Base-by-base conservation (phyloP, 352 stramenopile species). In the Globisporangium spiculum region DNA sequence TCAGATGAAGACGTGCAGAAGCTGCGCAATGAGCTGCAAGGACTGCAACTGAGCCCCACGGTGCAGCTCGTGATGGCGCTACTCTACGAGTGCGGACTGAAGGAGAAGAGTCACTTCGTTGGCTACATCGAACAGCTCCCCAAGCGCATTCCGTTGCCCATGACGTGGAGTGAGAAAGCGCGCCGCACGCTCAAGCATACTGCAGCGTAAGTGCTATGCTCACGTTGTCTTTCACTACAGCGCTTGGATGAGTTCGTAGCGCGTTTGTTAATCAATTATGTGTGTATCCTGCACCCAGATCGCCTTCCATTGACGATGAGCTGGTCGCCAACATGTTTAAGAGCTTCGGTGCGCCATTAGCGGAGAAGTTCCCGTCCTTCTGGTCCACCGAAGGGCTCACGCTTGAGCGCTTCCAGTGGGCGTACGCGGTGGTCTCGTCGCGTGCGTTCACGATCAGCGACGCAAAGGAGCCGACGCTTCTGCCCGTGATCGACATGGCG, bases 401-500 rank as follows among this genome's bases (percentile, higher is more conserved):
- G 8, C 60, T 92, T 2, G 77, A 75, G 5, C 71, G 66, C 34
- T 93, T 91, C 54, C 68, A 75, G 18, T 93, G 84, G 84, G 84
- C 84, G 9, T 91, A 90, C 72, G 68, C 77, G 8, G 77, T 90
- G 8, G 78, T 93, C n/a, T 89, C 79, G 4, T 93, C 84, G 30
- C 76, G 84, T 58, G 84, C 84, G 18, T 88, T 88, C 55, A 79
- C 70, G 24, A 55, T 80, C 65, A 61, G 60, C 20, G 69, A 69
- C 60, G 63, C 24, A 9, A 67, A 69, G 22, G 83, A 90, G 50
- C 83, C 83, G 48, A 90, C 83, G 46, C 60, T 93, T 12, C 70
- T 93, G 24, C 84, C 84, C 1, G 83, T 91, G 16, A 93, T 93
- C 63, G 83, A 93, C 64, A 93, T 93, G 84, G 84, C 81, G 27